phyloP scores from a whole-genome alignment of 768 basidiomycete genomes.

The Imleria badia region DNA sequence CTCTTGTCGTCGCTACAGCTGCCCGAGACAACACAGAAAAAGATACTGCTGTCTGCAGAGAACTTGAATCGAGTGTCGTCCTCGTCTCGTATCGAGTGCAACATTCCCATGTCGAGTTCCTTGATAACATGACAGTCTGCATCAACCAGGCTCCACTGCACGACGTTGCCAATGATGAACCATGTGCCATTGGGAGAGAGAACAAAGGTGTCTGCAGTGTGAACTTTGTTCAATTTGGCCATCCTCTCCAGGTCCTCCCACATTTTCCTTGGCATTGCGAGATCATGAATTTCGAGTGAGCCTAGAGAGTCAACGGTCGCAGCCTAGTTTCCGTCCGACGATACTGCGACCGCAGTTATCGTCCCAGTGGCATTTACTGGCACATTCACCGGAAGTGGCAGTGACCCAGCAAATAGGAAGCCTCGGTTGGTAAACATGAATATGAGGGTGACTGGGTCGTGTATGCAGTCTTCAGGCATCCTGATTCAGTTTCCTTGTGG shows the following conservation, averaged over 20 bases:
- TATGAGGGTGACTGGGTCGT: constrained; percentile 7
- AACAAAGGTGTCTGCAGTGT: not conserved
- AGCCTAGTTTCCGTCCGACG: constrained; percentile 20
- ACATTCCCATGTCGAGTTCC: constrained; percentile 6
- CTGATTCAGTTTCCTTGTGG: not conserved
- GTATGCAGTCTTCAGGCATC: not conserved
- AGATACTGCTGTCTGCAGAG: constrained; percentile 11
- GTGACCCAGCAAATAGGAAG: not conserved
- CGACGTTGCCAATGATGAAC: not conserved
- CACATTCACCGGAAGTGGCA: not conserved
- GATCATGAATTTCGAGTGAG: constrained; percentile 8
- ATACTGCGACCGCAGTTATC: constrained; percentile 11
- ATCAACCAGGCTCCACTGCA: constrained; percentile 8
- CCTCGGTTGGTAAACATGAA: not conserved
- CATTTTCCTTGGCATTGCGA: not conserved
- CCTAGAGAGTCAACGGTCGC: constrained; percentile 7
- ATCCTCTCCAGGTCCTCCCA: not conserved
- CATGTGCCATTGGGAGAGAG: constrained; percentile 11
- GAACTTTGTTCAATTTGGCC: not conserved
- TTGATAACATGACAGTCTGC: not conserved
- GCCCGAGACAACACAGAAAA: not conserved
- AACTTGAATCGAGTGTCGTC: constrained; percentile 5
- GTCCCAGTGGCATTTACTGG: not conserved
- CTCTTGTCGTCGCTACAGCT: constrained; percentile 6
- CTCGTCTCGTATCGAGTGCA: not conserved